Evolutionary conservation across 176 grass and related monocot genomes (phyloP), one percentile per base, ranked within the genome.

Genomic region (Thalia dealbata): DNA sequence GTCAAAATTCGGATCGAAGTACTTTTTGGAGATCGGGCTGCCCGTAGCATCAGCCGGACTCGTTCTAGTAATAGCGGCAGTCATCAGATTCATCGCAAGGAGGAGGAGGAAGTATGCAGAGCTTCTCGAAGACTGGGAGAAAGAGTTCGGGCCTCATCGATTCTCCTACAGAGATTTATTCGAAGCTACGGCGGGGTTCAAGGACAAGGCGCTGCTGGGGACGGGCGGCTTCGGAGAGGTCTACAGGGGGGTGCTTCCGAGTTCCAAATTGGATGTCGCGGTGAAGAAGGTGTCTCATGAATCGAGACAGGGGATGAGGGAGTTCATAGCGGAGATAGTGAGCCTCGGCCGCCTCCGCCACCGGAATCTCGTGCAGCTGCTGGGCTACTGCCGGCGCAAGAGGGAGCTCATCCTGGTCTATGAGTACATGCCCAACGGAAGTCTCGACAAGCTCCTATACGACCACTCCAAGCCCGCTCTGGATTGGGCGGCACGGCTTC

Each of bases 281-380:
- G 86, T 84, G 74, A 84, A 88, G 78, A 88, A 78, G 52, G 73
- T 88, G 35, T 84, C 86, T 0, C 86, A 88, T 0, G 81, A 75
- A 44, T 88, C 86, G 26, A 74, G 75, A n/a, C 81, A 81, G 19
- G 86, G 86, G 0, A 81, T 88, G 64, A 80, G 27, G 75, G 81
- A 88, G 58, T 84, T 88, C 22, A 18, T 88, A 0, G 75, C 81
- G 0, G 81, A 88, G 56, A 71, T 84, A 22, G 74, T 81, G 2
- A 88, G 70, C 38, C 77, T 88, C 0, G 81, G 85, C 5, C 63
- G 22, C 2, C 62, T 87, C 9, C 67, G 80, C 2, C 85, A 87
- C 8, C 81, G 85, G 60, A 87, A 83, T 61, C 67, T 87, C 0
- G 85, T 87, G 3, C 85, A 73, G 23, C 7, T 87, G 7, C 81